phyloP scores from a whole-genome alignment of 164 flowering plant species.

The Kalanchoe fedtschenkoi region DNA sequence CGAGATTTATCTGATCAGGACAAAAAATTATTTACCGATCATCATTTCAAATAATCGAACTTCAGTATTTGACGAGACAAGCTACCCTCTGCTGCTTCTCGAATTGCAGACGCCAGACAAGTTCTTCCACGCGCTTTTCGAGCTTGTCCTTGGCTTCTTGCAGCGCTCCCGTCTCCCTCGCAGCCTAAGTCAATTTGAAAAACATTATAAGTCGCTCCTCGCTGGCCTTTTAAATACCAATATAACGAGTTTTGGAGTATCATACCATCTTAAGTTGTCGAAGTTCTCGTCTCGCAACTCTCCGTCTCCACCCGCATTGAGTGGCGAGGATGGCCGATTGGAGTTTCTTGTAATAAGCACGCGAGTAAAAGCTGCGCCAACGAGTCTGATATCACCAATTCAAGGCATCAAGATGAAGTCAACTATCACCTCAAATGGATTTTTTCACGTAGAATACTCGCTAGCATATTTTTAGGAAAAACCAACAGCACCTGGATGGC shows the following conservation, averaged over 20 bases:
- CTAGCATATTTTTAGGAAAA: neutral
- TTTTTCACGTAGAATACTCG: too few relatives aligned
- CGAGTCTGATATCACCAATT: conserved; percentile 30
- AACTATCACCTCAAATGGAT: too few relatives aligned
- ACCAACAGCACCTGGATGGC: conserved; percentile 13
- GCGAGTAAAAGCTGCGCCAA: conserved; percentile 56
- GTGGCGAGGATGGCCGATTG: conserved; percentile 42
- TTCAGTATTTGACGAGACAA: conserved; percentile 4
- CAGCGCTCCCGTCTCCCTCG: conserved; percentile 83
- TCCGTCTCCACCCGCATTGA: conserved; percentile 78
- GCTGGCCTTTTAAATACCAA: too few relatives aligned
- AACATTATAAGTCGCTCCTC: neutral
- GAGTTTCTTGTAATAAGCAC: conserved; percentile 33
- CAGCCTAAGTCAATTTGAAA: conserved; percentile 41
- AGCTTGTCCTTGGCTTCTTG: conserved; percentile 83
- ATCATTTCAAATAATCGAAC: conserved; percentile 5
- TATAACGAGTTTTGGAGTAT: neutral
- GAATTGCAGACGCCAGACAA: conserved; percentile 69
- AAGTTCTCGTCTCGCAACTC: conserved; percentile 59
- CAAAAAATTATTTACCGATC: neutral
- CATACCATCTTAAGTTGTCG: conserved; percentile 65
- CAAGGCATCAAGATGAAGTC: neutral
- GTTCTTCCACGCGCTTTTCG: conserved; percentile 84
- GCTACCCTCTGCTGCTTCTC: conserved; percentile 73
- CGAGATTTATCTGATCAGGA: conserved; percentile 30